phyloP scores from a whole-genome alignment of 2,329 filamentous ascomycete genomes.

The Stenocarpella maydis region DNA sequence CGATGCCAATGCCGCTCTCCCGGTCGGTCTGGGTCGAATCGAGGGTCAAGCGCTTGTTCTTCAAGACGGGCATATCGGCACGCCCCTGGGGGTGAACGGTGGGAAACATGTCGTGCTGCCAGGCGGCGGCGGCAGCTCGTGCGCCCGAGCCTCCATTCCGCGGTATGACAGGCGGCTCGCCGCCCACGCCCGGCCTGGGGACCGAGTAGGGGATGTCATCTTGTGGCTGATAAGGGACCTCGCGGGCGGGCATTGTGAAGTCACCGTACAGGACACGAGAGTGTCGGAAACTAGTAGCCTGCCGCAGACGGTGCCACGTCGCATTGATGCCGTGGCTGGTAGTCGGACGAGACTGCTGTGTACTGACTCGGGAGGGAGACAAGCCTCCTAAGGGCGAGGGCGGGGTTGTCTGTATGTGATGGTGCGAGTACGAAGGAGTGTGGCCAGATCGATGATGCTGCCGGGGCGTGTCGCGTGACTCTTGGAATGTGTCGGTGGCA shows the following conservation, averaged over 20 bases:
- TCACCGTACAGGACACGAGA: conserved; percentile 55
- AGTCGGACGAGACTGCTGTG: conserved; percentile 38
- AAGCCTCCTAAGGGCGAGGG: conserved; percentile 30
- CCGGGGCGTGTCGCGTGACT: conserved; percentile 37
- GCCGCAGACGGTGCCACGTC: conserved; percentile 33
- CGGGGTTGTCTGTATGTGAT: conserved; percentile 34
- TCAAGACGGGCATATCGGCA: conserved; percentile 36
- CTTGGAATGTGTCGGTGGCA: conserved; percentile 37
- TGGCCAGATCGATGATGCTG: conserved; percentile 34
- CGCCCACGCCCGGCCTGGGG: conserved; percentile 58
- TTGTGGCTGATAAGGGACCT: conserved; percentile 32
- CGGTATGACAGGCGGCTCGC: conserved; percentile 68
- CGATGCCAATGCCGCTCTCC: conserved; percentile 72
- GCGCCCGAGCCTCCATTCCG: conserved; percentile 67
- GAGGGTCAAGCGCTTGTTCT: conserved; percentile 54
- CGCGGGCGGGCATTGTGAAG: conserved; percentile 39
- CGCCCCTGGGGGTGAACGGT: conserved; percentile 34
- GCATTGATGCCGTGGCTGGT: conserved; percentile 54
- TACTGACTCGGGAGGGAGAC: not conserved
- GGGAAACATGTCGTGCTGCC: conserved; percentile 60
- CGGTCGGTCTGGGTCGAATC: conserved; percentile 63
- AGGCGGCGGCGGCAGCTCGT: conserved; percentile 65
- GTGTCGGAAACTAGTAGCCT: conserved; percentile 47
- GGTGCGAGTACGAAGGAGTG: conserved; percentile 31
- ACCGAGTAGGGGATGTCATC: conserved; percentile 36